Conservation (phyloP, 495 filamentous ascomycete genomes). For the Xylaria castorea region DNA sequence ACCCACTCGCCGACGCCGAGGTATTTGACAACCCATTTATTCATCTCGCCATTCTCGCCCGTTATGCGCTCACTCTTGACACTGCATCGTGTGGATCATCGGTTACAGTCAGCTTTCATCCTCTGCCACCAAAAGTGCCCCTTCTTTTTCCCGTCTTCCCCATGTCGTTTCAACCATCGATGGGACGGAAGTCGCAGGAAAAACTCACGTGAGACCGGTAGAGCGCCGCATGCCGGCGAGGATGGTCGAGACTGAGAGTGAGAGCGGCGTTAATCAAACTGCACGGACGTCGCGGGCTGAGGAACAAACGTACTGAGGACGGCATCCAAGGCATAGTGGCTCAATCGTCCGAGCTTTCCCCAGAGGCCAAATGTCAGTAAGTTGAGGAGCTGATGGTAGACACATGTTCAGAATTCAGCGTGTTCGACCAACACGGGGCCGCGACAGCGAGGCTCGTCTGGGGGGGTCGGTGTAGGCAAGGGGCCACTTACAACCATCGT, state of each 20-base stretch:
- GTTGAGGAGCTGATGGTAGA: constrained; percentile 59
- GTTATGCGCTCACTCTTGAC: constrained; percentile 84
- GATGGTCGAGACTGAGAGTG: constrained; percentile 80
- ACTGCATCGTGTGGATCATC: constrained; percentile 67
- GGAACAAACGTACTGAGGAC: constrained; percentile 72
- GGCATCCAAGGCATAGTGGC: constrained; percentile 96
- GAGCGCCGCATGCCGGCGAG: constrained; percentile 96
- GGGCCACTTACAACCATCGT: constrained; percentile 55
- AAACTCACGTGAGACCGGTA: constrained; percentile 93
- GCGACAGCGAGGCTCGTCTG: constrained; percentile 17
- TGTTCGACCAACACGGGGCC: constrained; percentile 15
- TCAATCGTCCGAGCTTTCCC: constrained; percentile 86
- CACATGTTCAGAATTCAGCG: constrained; percentile 30
- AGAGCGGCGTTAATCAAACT: constrained; percentile 33
- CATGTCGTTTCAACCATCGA: background rate
- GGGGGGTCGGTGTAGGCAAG: constrained; percentile 21
- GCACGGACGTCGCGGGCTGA: background rate
- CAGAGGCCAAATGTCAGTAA: constrained; percentile 66
- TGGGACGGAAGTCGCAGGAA: constrained; percentile 8
- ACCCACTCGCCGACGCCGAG: constrained; percentile 96
- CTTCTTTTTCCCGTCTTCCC: background rate
- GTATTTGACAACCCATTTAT: constrained; percentile 93
- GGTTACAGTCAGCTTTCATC: constrained; percentile 35
- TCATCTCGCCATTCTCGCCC: constrained; percentile 79
- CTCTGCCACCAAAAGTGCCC: background rate